Conservation (phyloP, 192 early-diverging fungal species). For the Coemansia sp. region DNA sequence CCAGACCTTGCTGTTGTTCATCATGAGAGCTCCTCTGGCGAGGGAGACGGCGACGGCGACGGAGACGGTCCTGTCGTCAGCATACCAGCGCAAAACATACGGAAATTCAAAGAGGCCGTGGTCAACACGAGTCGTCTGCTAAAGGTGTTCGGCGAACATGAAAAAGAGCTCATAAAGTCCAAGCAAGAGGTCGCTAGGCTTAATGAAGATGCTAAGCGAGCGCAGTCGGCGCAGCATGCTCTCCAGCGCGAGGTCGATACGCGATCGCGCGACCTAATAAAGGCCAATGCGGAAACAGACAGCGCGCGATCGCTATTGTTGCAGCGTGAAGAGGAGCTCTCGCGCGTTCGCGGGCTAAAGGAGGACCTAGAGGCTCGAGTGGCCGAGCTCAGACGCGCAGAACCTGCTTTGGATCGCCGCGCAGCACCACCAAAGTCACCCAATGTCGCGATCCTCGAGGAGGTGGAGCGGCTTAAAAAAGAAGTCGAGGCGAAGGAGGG, state of each 20-base stretch:
- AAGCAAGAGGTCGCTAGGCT: slow-evolving; percentile 40
- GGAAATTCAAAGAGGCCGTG: slow-evolving; percentile 48
- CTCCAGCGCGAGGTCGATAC: slow-evolving; percentile 43
- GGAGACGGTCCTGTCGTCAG: slow-evolving; percentile 17
- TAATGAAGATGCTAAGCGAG: slow-evolving; percentile 29
- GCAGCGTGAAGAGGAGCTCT: slow-evolving; percentile 45
- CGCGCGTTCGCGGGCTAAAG: slow-evolving; percentile 44
- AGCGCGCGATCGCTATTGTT: slow-evolving; percentile 33
- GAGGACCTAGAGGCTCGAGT: slow-evolving; percentile 50
- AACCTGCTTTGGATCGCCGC: slow-evolving; percentile 17
- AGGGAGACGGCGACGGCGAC: slow-evolving; percentile 2
- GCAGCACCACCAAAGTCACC: slow-evolving; percentile 29
- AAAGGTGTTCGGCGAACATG: slow-evolving; percentile 49
- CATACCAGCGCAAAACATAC: slow-evolving; percentile 42
- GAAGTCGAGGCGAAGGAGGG: slow-evolving; percentile 48
- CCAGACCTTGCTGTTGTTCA: neutral
- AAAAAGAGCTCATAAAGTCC: slow-evolving; percentile 45
- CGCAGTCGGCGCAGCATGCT: slow-evolving; percentile 18
- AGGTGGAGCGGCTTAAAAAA: slow-evolving; percentile 43
- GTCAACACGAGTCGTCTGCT: slow-evolving; percentile 52
- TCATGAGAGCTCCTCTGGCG: slow-evolving; percentile 5
- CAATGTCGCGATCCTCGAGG: slow-evolving; percentile 31
- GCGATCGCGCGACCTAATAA: slow-evolving; percentile 28
- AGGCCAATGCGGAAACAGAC: slow-evolving; percentile 44
- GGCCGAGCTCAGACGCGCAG: slow-evolving; percentile 24